Evolutionary conservation across 352 stramenopile species (phyloP).

Genomic region (Phytophthora uliginosa): DNA sequence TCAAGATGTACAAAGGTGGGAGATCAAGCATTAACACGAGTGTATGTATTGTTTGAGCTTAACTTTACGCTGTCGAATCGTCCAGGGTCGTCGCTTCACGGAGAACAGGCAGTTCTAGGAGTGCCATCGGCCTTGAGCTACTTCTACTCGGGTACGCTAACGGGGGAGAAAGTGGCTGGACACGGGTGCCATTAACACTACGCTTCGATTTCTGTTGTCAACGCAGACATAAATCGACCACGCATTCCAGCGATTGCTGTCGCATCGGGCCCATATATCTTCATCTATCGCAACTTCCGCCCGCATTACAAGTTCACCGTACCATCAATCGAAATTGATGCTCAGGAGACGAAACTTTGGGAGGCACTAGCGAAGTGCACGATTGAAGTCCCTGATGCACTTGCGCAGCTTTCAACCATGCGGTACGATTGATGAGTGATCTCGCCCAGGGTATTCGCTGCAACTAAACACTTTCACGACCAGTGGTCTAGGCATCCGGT

Average conservation of each 20-base stretch:
- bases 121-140: constrained; percentile 74
- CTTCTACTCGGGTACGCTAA: constrained; percentile 73
- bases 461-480: not conserved
- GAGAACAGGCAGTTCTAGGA: constrained; percentile 85
- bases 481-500: constrained; percentile 69
- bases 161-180: not conserved
- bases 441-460: not conserved
- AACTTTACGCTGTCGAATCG: not conserved
- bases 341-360: constrained; percentile 80
- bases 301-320: constrained; percentile 94
- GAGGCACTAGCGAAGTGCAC: constrained; percentile 73
- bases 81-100: constrained; percentile 76
- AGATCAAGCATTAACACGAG: not conserved
- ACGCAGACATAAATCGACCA: constrained; percentile 65
- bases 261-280: constrained; percentile 87
- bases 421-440: constrained; percentile 34
- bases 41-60: not conserved
- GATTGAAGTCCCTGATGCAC: constrained; percentile 74
- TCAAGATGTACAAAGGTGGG: constrained; percentile 92
- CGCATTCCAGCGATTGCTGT: constrained; percentile 89
- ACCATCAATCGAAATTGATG: constrained; percentile 78
- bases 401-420: constrained; percentile 73
- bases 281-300: constrained; percentile 93
- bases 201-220: not conserved
- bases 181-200: not conserved